A percentile compares a stretch with the other conserved stretches of the same genome.
Evolutionary conservation across 2,329 filamentous ascomycete genomes (phyloP).

Genomic region (Cercospora zeae-maydis): DNA sequence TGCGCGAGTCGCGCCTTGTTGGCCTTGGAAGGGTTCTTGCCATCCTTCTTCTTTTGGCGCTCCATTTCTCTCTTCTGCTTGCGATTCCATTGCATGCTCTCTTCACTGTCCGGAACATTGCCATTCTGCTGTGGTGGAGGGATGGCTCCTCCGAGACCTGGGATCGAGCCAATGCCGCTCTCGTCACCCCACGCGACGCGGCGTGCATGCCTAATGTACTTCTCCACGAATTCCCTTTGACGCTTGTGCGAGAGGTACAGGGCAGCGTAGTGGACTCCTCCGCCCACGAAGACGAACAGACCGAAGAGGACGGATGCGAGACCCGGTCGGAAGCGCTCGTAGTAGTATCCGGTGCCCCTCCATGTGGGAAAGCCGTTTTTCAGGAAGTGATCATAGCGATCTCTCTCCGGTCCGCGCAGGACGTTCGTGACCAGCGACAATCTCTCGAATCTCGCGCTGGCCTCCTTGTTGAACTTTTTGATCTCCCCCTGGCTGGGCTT

Average conservation of each 20-base stretch:
- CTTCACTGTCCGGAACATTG: constrained; percentile 38
- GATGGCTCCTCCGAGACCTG: constrained; percentile 54
- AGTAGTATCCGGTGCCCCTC: constrained; percentile 99
- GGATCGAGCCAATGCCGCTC: constrained; percentile 61
- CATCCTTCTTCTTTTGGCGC: constrained; percentile 69
- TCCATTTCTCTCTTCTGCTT: constrained; percentile 86
- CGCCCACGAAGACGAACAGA: constrained; percentile 76
- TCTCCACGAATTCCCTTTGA: constrained; percentile 83
- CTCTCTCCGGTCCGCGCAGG: constrained; percentile 72
- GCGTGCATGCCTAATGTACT: constrained; percentile 86
- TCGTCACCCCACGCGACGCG: constrained; percentile 88
- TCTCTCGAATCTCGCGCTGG: constrained; percentile 76
- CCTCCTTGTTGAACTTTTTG: constrained; percentile 72
- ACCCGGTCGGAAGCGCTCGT: constrained; percentile 86
- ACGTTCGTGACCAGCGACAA: constrained; percentile 82
- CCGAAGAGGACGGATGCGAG: constrained; percentile 79
- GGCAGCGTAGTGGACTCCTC: constrained; percentile 80
- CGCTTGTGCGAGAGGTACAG: constrained; percentile 84
- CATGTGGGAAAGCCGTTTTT: constrained; percentile 89
- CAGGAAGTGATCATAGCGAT: constrained; percentile 93
- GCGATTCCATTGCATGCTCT: constrained; percentile 66
- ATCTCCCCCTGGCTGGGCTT: constrained; percentile 70
- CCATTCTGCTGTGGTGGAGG: constrained; percentile 41
- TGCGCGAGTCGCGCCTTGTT: constrained; percentile 54
- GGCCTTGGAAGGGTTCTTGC: constrained; percentile 46